Conservation (phyloP, 2,329 filamentous ascomycete genomes). For the Beauveria brongniartii region DNA sequence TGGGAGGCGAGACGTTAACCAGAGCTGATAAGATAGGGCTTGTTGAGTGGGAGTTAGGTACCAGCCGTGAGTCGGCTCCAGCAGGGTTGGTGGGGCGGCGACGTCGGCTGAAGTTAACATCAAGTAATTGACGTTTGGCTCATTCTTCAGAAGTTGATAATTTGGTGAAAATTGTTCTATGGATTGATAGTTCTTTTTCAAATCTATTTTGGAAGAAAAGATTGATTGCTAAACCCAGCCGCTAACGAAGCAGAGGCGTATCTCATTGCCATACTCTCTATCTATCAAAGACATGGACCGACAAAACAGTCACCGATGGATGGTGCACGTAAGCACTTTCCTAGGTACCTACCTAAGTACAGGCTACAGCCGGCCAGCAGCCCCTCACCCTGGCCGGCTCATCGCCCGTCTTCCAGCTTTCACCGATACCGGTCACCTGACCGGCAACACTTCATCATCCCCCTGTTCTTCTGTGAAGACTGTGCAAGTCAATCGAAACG, state of each 20-base stretch:
- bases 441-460: background rate
- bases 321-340: background rate
- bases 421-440: slow-evolving; percentile 11
- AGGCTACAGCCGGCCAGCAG: no score
- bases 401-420: background rate
- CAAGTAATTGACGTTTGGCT: background rate
- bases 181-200: background rate
- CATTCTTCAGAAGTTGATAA: background rate
- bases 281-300: background rate
- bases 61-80: background rate
- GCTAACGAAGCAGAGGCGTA: background rate
- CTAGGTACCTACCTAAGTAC: background rate
- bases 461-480: background rate
- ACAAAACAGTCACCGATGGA: background rate
- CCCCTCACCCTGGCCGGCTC: background rate
- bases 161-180: background rate
- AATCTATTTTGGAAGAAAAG: background rate
- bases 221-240: background rate
- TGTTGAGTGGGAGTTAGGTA: background rate
- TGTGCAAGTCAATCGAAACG: background rate
- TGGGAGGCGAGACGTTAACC: background rate
- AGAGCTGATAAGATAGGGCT: slow-evolving; percentile 4
- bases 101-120: slow-evolving; percentile 1
- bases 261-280: background rate
- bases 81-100: background rate